Percentiles rank a stretch among this genome's conserved stretches.
Evolutionary conservation across 1,284 basidiomycete genomes (phyloP).

Genomic region (Malassezia equina): DNA sequence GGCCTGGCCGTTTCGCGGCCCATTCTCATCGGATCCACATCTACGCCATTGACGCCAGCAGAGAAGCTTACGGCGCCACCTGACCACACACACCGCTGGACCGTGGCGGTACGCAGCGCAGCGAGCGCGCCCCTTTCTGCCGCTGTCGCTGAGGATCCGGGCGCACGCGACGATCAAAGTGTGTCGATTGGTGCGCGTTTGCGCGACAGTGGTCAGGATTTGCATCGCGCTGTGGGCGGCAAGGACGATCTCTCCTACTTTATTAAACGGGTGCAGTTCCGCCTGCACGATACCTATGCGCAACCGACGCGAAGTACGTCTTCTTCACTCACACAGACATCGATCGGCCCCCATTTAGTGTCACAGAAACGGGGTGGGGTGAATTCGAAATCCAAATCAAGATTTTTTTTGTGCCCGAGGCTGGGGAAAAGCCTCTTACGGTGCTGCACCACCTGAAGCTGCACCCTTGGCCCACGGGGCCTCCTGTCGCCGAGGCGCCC

Average conservation of each 20-base stretch:
- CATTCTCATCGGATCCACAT: constrained; percentile 92
- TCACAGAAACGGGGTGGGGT: constrained; percentile 97
- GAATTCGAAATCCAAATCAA: constrained; percentile 95
- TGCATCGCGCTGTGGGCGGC: constrained; percentile 43
- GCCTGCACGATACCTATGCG: constrained; percentile 90
- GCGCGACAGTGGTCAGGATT: constrained; percentile 37
- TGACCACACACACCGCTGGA: constrained; percentile 93
- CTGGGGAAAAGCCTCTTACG: constrained; percentile 77
- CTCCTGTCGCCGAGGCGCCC: constrained; percentile 50
- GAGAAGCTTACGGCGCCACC: constrained; percentile 58
- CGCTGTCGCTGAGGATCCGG: constrained; percentile 16
- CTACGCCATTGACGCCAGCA: constrained; percentile 65
- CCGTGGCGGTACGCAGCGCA: constrained; percentile 71
- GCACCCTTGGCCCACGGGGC: constrained; percentile 66
- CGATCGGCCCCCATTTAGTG: constrained; percentile 85
- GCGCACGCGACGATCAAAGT: neutral
- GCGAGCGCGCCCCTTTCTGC: constrained; percentile 50
- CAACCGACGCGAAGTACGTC: constrained; percentile 74
- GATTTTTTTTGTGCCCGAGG: constrained; percentile 81
- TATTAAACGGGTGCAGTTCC: constrained; percentile 83
- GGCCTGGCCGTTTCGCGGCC: constrained; percentile 79
- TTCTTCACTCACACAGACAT: constrained; percentile 55
- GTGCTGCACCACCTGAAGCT: constrained; percentile 89
- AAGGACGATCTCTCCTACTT: constrained; percentile 47
- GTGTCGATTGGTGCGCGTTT: constrained; percentile 31